phyloP scores from a whole-genome alignment of 305 asterid species.

The Caryopteris hybrid region DNA sequence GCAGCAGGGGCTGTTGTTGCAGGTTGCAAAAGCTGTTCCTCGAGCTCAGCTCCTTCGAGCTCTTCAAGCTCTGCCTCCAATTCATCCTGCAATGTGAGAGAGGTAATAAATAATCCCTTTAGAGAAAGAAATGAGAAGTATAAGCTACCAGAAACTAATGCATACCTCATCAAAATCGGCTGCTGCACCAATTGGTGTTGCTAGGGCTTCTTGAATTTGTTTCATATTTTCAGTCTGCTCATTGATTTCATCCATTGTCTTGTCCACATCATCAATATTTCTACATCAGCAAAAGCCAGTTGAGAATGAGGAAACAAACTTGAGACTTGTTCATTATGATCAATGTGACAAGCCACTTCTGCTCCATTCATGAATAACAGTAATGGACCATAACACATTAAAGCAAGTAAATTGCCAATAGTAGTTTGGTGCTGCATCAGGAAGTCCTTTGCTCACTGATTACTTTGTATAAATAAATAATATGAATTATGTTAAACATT shows the following conservation, averaged over 20 bases:
- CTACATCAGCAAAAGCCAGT: conserved; percentile 30
- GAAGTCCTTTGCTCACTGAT: background rate
- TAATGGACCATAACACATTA: background rate
- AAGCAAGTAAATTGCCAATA: background rate
- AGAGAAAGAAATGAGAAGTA: background rate
- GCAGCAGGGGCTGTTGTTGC: conserved; percentile 58
- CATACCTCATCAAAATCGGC: conserved; percentile 77
- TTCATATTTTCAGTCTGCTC: conserved; percentile 83
- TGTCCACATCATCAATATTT: conserved; percentile 75
- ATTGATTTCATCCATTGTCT: conserved; percentile 77
- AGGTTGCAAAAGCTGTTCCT: conserved; percentile 71
- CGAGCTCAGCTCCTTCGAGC: conserved; percentile 76
- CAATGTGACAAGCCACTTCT: background rate
- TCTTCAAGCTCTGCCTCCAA: conserved; percentile 82
- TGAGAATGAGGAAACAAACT: conserved; percentile 21
- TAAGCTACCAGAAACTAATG: conserved; percentile 2
- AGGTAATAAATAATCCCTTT: background rate
- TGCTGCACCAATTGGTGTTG: conserved; percentile 64
- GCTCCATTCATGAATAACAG: background rate
- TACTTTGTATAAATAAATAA: background rate
- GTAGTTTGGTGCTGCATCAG: background rate
- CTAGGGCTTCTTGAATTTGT: conserved; percentile 69
- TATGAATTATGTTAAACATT: background rate
- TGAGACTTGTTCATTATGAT: background rate
- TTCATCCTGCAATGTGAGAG: conserved; percentile 49